A percentile compares a stretch with the other conserved stretches of the same genome.
Evolutionary conservation across 2,329 filamentous ascomycete species (phyloP).

Genomic region (Apiospora rasikravindrae): DNA sequence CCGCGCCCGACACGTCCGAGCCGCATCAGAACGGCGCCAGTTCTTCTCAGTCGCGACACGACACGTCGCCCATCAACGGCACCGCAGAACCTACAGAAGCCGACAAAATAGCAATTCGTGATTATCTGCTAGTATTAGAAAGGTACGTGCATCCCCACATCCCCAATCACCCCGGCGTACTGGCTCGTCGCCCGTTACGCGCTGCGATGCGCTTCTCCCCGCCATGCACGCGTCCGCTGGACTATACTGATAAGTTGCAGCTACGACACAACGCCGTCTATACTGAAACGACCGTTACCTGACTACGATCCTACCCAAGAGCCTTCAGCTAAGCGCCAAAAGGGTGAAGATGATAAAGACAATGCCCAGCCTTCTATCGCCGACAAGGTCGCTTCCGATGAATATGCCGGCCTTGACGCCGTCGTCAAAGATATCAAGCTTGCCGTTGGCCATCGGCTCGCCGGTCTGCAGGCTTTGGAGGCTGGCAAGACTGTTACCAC

Average conservation of each 20-base stretch:
- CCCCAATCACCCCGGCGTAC: background rate
- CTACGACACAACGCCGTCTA: slow-evolving; percentile 58
- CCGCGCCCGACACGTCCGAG: slow-evolving; percentile 21
- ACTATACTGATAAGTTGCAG: slow-evolving; percentile 41
- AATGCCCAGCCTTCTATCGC: slow-evolving; percentile 50
- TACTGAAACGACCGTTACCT: slow-evolving; percentile 60
- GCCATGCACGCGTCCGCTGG: background rate
- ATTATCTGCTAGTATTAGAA: slow-evolving; percentile 38
- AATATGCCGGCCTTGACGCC: slow-evolving; percentile 68
- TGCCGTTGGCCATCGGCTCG: slow-evolving; percentile 53
- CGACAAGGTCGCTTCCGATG: slow-evolving; percentile 57
- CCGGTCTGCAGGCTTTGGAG: slow-evolving; percentile 44
- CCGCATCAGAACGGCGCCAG: slow-evolving; percentile 18
- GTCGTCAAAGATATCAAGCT: slow-evolving; percentile 63
- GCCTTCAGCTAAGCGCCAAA: slow-evolving; percentile 65
- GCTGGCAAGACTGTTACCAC: slow-evolving; percentile 31
- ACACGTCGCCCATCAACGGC: slow-evolving; percentile 24
- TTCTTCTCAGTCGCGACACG: slow-evolving; percentile 22
- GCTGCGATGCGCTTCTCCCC: background rate
- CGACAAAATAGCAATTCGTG: slow-evolving; percentile 27
- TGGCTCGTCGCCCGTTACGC: background rate
- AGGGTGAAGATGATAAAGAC: slow-evolving; percentile 46
- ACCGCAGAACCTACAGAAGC: slow-evolving; percentile 27
- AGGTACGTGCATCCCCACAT: slow-evolving; percentile 31
- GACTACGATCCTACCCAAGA: slow-evolving; percentile 51